Conservation (phyloP, 2,329 filamentous ascomycete genomes). For the Penicillium psychrosexuale region DNA sequence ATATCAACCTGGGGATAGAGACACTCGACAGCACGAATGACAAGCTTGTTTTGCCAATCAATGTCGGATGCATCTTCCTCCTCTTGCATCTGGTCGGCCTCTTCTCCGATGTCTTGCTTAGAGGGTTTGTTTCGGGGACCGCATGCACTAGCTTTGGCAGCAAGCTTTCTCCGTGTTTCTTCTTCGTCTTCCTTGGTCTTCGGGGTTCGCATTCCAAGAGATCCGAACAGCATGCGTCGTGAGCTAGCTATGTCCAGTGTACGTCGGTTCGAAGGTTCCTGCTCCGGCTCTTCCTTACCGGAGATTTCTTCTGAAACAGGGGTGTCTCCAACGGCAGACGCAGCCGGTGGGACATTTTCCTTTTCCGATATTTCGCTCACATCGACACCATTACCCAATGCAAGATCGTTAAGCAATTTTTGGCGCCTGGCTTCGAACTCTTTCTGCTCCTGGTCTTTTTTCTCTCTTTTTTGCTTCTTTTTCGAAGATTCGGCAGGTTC, state of each 20-base stretch:
- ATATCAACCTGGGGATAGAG: conserved; percentile 65
- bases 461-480: conserved; percentile 21
- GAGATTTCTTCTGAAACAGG: conserved; percentile 9
- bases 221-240: conserved; percentile 67
- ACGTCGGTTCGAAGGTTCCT: conserved; percentile 34
- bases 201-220: conserved; percentile 66
- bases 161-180: conserved; percentile 57
- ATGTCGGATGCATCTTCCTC: conserved; percentile 53
- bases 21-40: conserved; percentile 79
- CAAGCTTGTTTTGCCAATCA: conserved; percentile 71
- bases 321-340: conserved; percentile 10
- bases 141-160: conserved; percentile 49
- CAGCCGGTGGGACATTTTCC: conserved; percentile 28
- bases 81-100: conserved; percentile 2
- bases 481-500: conserved; percentile 1
- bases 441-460: conserved; percentile 31
- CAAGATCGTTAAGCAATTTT: conserved; percentile 52
- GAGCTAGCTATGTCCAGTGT: conserved; percentile 60
- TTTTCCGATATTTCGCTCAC: conserved; percentile 35
- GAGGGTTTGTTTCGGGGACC: neutral
- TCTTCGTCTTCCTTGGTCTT: conserved; percentile 68
- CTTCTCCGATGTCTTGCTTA: neutral
- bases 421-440: conserved; percentile 53
- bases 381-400: conserved; percentile 51
- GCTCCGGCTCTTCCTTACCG: conserved; percentile 10